Percentiles rank a stretch among this genome's conserved stretches.
phyloP scores from a whole-genome alignment of 108 stramenopile species.

The Nitzschia inconspicua region DNA sequence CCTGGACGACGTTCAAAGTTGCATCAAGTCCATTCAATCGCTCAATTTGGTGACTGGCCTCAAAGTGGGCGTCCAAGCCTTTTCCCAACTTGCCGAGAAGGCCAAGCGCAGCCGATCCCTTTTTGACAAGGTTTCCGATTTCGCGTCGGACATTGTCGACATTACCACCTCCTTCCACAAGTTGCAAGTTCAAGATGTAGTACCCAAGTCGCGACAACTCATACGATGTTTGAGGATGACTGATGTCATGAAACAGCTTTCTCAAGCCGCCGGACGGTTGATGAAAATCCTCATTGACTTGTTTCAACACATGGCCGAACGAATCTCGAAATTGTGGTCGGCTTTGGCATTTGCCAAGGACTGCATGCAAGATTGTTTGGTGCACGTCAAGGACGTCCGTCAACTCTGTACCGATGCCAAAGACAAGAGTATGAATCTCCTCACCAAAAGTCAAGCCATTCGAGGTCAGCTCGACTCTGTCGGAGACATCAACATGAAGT shows the following conservation, averaged over 20 bases:
- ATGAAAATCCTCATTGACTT: conserved; percentile 40
- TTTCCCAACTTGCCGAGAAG: conserved; percentile 32
- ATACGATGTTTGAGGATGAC: conserved; percentile 20
- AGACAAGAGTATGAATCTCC: conserved; percentile 25
- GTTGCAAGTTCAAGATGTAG: conserved; percentile 16
- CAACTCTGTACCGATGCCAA: conserved; percentile 32
- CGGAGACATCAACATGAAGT: conserved; percentile 10
- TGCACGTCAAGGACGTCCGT: conserved; percentile 29
- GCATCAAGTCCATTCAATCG: conserved; percentile 36
- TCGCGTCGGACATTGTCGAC: conserved; percentile 22
- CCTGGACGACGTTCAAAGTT: conserved; percentile 33
- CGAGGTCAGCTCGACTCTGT: conserved; percentile 21
- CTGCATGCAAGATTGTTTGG: conserved; percentile 38
- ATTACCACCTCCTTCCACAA: conserved; percentile 36
- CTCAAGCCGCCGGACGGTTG: conserved; percentile 31
- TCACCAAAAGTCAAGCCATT: conserved; percentile 6
- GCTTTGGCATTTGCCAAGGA: conserved; percentile 55
- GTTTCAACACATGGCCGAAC: conserved; percentile 34
- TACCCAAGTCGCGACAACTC: conserved; percentile 37
- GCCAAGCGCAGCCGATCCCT: conserved; percentile 28
- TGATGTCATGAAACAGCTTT: conserved; percentile 22
- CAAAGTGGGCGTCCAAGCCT: conserved; percentile 39
- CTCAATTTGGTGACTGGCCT: conserved; percentile 47
- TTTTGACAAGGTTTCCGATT: conserved; percentile 34
- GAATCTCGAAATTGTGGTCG: conserved; percentile 41